Evolutionary conservation across 1,284 basidiomycete species (phyloP), one percentile per base, ranked within the genome.

Genomic region (Trichosporon sp.): DNA sequence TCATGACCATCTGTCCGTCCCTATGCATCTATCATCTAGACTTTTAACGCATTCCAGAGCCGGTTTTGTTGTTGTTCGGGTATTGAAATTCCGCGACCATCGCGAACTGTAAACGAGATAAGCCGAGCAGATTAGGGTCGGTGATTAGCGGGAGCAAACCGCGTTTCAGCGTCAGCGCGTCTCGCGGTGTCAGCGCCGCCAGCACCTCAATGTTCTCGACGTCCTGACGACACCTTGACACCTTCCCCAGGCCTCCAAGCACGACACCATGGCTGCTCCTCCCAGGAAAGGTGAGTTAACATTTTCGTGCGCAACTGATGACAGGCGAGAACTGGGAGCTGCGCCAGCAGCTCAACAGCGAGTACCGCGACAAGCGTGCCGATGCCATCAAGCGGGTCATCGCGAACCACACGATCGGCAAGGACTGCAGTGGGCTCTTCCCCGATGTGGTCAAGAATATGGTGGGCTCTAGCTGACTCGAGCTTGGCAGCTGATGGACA

Each of bases 391-490:
- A 98, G 82, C 86, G 91, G 58, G 91, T 92, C 67, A 95, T 95
- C 76, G 93, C 93, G 58, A 93, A 92, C 71, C 95, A 95, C 89
- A 95, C 92, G 1, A 91, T 96, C 66, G 92, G 92, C 63, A 96
- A 96, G 86, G 93, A 97, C 82, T 92, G 95, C 79, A 90, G 90
- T 77, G 95, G 93, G 33, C 87, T 99, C 68, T 98, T 99, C 77
- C 93, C 94, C 6, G 93, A 97, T 81, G 95, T 99, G 25, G 88
- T 99, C 77, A 98, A 98, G 86, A 98, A 98, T 81, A 97, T 97
- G 92, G 80, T 81, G 54, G 65, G 77, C 49, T 54, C 8, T 10
- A n/a, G n/a, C n/a, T 16, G 71, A 16, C 2, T 10, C 5, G 7
- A 5, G 16, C 1, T n/a, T 9, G 6, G 27, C 4, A 32, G 59